Conservation (phyloP, 305 asterid species). For the Stenogyne calaminthoides region DNA sequence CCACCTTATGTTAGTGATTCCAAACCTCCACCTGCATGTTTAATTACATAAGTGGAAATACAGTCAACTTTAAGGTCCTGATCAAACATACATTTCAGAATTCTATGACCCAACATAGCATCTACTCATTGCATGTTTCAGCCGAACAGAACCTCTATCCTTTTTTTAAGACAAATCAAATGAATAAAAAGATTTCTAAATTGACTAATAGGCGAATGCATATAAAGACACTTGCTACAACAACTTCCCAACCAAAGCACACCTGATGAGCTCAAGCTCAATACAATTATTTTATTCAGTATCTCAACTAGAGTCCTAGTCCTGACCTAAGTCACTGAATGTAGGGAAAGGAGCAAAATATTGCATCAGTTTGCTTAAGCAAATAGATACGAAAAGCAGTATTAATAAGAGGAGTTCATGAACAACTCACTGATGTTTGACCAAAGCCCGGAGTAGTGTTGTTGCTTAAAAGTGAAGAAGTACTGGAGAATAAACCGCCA, state of each 20-base stretch:
- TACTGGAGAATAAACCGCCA: constrained; percentile 69
- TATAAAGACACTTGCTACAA: not conserved
- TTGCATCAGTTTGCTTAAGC: constrained; percentile 10
- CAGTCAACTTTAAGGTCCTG: not conserved
- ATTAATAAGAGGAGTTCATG: constrained; percentile 24
- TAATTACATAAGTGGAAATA: not conserved
- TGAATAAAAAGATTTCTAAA: not conserved
- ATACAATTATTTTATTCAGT: constrained; percentile 10
- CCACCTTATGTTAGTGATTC: constrained; percentile 17
- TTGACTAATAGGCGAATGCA: constrained; percentile 12
- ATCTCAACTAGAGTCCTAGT: constrained; percentile 13
- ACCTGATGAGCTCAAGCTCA: constrained; percentile 23
- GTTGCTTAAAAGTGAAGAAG: constrained; percentile 53
- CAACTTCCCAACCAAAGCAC: constrained; percentile 9
- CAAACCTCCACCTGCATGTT: not conserved
- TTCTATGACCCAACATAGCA: constrained; percentile 15
- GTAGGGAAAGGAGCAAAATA: constrained; percentile 13
- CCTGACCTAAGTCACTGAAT: not conserved
- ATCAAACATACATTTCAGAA: not conserved
- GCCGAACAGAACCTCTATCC: not conserved
- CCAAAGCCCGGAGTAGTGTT: constrained; percentile 63
- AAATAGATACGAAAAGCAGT: constrained; percentile 25
- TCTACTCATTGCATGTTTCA: not conserved
- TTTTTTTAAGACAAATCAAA: not conserved
- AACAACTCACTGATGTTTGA: constrained; percentile 75